phyloP scores from a whole-genome alignment of 2,329 filamentous ascomycete species.

The Pseudopithomyces maydicus region DNA sequence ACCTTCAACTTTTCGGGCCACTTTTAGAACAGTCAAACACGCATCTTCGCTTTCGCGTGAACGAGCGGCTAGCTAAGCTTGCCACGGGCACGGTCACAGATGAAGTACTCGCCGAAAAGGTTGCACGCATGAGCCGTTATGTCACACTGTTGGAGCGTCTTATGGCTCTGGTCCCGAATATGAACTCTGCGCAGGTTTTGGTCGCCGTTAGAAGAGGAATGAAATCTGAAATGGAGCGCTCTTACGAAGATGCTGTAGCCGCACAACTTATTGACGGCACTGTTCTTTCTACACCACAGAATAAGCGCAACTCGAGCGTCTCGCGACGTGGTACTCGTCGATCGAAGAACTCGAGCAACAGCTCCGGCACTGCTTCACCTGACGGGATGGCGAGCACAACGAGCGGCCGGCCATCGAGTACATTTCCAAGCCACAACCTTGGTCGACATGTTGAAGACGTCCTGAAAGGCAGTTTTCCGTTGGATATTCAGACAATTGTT shows the following conservation, averaged over 20 bases:
- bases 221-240: constrained; percentile 23
- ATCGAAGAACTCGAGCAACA: not conserved
- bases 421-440: constrained; percentile 23
- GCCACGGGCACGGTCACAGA: constrained; percentile 16
- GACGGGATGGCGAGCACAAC: not conserved
- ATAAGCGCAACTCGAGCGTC: not conserved
- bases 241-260: constrained; percentile 27
- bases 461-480: constrained; percentile 31
- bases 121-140: constrained; percentile 35
- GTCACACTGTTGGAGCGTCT: constrained; percentile 34
- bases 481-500: constrained; percentile 28
- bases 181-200: constrained; percentile 24
- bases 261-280: constrained; percentile 9
- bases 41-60: constrained; percentile 31
- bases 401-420: constrained; percentile 4
- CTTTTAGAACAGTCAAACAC: constrained; percentile 31
- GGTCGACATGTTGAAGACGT: constrained; percentile 30
- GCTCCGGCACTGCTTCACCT: constrained; percentile 3
- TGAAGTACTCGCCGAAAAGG: constrained; percentile 31
- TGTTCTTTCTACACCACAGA: not conserved
- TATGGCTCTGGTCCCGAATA: constrained; percentile 31
- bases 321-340: not conserved
- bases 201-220: constrained; percentile 26
- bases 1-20: constrained; percentile 34
- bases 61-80: constrained; percentile 30